Conservation (phyloP, 2,329 filamentous ascomycete species). For the Cladobotryum protrusum region DNA sequence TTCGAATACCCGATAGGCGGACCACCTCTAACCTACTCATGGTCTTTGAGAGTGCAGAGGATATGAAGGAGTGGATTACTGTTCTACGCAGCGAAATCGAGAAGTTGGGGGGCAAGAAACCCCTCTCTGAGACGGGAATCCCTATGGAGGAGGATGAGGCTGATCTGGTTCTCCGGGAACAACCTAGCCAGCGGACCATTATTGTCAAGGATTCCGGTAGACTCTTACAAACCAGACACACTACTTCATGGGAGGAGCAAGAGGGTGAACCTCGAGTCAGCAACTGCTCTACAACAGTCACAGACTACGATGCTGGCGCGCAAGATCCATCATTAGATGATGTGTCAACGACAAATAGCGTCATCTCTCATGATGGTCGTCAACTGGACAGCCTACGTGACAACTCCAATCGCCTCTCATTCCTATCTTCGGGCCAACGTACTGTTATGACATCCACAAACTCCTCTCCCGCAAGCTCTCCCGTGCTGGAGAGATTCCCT, state of each 20-base stretch:
- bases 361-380: slow-evolving; percentile 52
- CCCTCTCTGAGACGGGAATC: slow-evolving; percentile 53
- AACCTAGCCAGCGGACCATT: slow-evolving; percentile 40
- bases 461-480: slow-evolving; percentile 53
- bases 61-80: slow-evolving; percentile 72
- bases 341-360: slow-evolving; percentile 49
- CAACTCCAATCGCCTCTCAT: slow-evolving; percentile 51
- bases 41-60: slow-evolving; percentile 64
- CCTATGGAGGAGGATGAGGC: slow-evolving; percentile 36
- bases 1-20: slow-evolving; percentile 48
- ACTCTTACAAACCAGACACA: slow-evolving; percentile 30
- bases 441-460: slow-evolving; percentile 53
- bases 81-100: slow-evolving; percentile 65
- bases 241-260: slow-evolving; percentile 11
- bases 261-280: slow-evolving; percentile 11
- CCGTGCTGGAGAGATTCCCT: slow-evolving; percentile 45
- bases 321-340: slow-evolving; percentile 45
- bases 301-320: slow-evolving; percentile 17
- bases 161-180: slow-evolving; percentile 27
- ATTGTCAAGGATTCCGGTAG: slow-evolving; percentile 44
- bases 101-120: slow-evolving; percentile 59
- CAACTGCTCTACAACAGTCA: slow-evolving; percentile 11
- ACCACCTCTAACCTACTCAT: slow-evolving; percentile 60
- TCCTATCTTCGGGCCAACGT: slow-evolving; percentile 54
- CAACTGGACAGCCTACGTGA: slow-evolving; percentile 53